phyloP scores from a whole-genome alignment of 2,329 filamentous ascomycete genomes.

The Arthrobotrys pseudoclavata region DNA sequence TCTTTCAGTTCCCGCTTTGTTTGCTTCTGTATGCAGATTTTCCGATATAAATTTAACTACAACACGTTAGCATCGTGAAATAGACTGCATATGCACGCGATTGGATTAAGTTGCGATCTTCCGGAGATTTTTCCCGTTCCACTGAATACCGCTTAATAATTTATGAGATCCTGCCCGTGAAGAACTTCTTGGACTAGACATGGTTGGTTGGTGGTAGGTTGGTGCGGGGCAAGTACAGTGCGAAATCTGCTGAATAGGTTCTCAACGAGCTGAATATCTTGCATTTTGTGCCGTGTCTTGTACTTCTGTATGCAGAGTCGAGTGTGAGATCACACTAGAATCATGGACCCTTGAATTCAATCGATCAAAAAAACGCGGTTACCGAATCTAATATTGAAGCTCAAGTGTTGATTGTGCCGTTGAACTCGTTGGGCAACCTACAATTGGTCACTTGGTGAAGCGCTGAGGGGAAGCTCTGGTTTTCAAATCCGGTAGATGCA shows the following conservation, averaged over 20 bases:
- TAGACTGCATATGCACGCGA: not conserved
- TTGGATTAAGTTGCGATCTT: constrained; percentile 6
- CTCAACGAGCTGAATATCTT: constrained; percentile 10
- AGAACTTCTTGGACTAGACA: not conserved
- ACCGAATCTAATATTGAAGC: not conserved
- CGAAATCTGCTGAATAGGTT: not conserved
- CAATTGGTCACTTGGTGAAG: not conserved
- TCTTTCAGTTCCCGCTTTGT: not conserved
- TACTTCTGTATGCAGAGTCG: not conserved
- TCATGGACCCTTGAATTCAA: not conserved
- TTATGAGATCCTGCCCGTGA: constrained; percentile 4
- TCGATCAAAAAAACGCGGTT: constrained; percentile 2
- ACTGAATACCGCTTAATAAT: not conserved
- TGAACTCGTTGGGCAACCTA: not conserved
- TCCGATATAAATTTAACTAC: not conserved
- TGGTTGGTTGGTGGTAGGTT: not conserved
- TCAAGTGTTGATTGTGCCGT: not conserved
- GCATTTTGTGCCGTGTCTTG: not conserved
- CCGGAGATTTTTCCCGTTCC: constrained; percentile 18
- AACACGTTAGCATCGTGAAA: constrained; percentile 14
- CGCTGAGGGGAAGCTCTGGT: constrained; percentile 3
- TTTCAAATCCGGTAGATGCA: constrained; percentile 10
- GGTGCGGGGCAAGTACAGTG: constrained; percentile 2
- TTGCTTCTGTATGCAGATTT: not conserved
- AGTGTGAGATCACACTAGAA: not conserved